phyloP scores from a whole-genome alignment of 345 rosid genomes.

The Hibiscus trionum region DNA sequence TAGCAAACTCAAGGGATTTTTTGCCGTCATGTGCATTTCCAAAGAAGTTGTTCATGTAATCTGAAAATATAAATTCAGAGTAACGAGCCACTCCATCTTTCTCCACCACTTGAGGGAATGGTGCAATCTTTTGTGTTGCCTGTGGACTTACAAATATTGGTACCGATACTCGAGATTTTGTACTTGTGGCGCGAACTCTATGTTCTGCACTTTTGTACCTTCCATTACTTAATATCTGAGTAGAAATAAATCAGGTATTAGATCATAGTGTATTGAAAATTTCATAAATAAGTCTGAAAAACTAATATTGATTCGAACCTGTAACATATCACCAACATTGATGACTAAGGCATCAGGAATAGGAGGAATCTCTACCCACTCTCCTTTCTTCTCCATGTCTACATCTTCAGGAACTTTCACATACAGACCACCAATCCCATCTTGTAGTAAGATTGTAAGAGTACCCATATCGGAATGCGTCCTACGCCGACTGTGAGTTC shows the following conservation, averaged over 20 bases:
- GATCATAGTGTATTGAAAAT: too few species aligned
- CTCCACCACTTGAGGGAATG: constrained; percentile 35
- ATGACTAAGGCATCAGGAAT: constrained; percentile 29
- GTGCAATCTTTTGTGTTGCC: constrained; percentile 34
- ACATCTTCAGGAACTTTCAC: constrained; percentile 29
- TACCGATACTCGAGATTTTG: constrained; percentile 43
- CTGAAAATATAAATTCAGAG: constrained; percentile 32
- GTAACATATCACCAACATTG: constrained; percentile 35
- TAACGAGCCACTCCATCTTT: constrained; percentile 40
- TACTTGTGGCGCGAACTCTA: constrained; percentile 43
- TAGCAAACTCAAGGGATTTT: constrained; percentile 40
- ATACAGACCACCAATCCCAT: constrained; percentile 54
- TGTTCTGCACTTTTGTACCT: constrained; percentile 59
- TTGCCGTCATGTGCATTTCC: constrained; percentile 50
- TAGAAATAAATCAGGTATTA: too few species aligned
- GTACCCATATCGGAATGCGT: constrained; percentile 61
- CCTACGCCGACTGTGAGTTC: constrained; percentile 51
- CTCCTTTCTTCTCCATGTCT: constrained; percentile 11
- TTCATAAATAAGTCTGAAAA: too few species aligned
- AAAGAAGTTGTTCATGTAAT: constrained; percentile 52
- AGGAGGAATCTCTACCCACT: constrained; percentile 20
- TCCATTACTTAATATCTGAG: constrained; percentile 52
- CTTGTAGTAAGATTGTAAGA: constrained; percentile 48
- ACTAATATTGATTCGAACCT: too few species aligned
- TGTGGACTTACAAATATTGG: constrained; percentile 51